Evolutionary conservation across 768 basidiomycete species (phyloP).

Genomic region (Candolleomyces eurysporus): DNA sequence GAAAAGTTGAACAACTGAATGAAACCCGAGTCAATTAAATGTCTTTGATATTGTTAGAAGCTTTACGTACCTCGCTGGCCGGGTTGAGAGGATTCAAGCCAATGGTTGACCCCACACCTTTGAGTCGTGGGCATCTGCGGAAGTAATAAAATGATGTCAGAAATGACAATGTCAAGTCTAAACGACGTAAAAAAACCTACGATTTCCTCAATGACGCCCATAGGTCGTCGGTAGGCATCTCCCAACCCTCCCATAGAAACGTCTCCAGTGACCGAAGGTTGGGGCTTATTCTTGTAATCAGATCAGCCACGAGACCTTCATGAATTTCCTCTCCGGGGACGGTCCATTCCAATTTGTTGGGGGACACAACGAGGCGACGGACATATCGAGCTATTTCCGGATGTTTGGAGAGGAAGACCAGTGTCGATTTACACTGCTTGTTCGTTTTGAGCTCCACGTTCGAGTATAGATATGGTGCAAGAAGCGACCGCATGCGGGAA

Average conservation of each 20-base stretch:
- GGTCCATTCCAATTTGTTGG: conserved; percentile 34
- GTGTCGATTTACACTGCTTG: conserved; percentile 27
- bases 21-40: conserved; percentile 2
- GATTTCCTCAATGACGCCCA: conserved; percentile 33
- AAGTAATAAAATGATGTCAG: conserved; percentile 5
- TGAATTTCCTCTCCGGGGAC: conserved; percentile 30
- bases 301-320: conserved; percentile 26
- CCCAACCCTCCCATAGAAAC: conserved; percentile 38
- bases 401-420: conserved; percentile 47
- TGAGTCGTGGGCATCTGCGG: conserved; percentile 32
- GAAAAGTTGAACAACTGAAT: conserved; percentile 34
- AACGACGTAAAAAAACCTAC: conserved; percentile 20
- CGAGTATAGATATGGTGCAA: conserved; percentile 29
- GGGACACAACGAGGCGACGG: conserved; percentile 25
- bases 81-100: conserved; percentile 31
- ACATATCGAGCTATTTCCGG: conserved; percentile 29
- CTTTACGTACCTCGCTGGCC: conserved; percentile 30
- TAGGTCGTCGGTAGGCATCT: conserved; percentile 31
- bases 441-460: conserved; percentile 35
- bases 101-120: conserved; percentile 31
- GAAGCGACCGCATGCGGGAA: conserved; percentile 21
- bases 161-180: neutral
- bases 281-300: conserved; percentile 24
- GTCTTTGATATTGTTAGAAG: neutral
- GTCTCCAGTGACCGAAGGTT: conserved; percentile 22